Conservation (phyloP, 768 basidiomycete species). For the Sutorius australiensis region DNA sequence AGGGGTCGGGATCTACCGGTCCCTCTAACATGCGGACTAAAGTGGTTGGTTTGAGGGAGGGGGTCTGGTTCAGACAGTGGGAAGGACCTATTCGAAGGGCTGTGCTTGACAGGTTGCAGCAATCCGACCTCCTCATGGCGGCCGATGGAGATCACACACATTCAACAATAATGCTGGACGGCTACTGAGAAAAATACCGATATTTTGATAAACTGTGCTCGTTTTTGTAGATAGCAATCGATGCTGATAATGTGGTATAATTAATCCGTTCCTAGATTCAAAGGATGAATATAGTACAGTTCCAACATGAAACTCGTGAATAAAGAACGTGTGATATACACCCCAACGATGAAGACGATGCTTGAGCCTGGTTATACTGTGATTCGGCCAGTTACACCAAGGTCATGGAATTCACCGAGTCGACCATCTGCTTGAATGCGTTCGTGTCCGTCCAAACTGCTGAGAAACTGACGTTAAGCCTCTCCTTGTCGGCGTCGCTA, state of each 20-base stretch:
- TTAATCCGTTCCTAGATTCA: background rate
- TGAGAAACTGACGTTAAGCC: constrained; percentile 19
- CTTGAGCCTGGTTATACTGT: background rate
- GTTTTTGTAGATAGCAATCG: background rate
- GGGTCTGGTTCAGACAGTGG: constrained; percentile 78
- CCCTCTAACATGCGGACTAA: constrained; percentile 33
- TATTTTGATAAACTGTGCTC: background rate
- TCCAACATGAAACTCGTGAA: constrained; percentile 15
- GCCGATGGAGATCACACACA: constrained; percentile 19
- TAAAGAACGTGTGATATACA: constrained; percentile 12
- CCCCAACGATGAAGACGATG: background rate
- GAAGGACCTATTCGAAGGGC: constrained; percentile 62
- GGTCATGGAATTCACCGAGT: background rate
- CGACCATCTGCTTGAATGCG: constrained; percentile 15
- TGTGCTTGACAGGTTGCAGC: constrained; percentile 44
- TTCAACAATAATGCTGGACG: constrained; percentile 24
- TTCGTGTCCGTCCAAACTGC: constrained; percentile 30
- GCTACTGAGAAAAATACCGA: constrained; percentile 9
- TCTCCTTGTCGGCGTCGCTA: constrained; percentile 7
- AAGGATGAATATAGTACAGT: constrained; percentile 8
- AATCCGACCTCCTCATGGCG: constrained; percentile 32
- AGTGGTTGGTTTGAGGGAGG: constrained; percentile 61
- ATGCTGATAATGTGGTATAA: constrained; percentile 1
- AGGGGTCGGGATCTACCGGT: constrained; percentile 21
- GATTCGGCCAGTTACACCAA: background rate